Base-by-base conservation (phyloP, 1,139 yeast genomes). In the Pichia terricola region DNA sequence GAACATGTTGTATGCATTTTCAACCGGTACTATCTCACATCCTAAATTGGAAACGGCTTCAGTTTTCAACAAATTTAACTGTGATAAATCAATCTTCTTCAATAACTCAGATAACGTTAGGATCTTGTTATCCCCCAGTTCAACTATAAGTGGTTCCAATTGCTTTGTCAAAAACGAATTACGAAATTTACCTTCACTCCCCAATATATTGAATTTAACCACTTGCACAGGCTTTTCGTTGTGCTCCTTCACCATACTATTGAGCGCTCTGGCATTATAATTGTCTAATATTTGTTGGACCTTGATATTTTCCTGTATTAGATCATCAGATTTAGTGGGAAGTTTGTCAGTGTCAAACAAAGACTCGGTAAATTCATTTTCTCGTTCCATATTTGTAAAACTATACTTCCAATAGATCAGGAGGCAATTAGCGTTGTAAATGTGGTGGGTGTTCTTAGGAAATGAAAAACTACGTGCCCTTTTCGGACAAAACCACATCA, bases 111-210 rank as follows among this genome's bases (percentile, higher is more conserved):
- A 56, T 32, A 78, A 58, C 4, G 73, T 47, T 25, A 47, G 37
- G 8, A 32, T 26, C 26, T 32, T 37, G 32, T 44, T 42, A 36
- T 45, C 40, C 31, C 44, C 42, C 7, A 45, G n/a, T 25, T 44
- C 39, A 4, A 39, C 28, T 28, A 79, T 62, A 41, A 83, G 60
- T 1, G 86, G 84, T 26, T 60, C 59, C 35, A 84, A 62, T 53
- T 83, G 91, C 4, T 66, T 58, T 28, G 64, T 60, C 6, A 83
- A 58, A 53, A 83, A 80, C 0, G 65, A 42, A 42, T 71, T 69
- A 34, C 89, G 65, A 51, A 72, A 75, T 25, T 64, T 64, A 5
- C 43, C 43, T 41, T 70, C 70, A 10, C 75, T 70, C 36, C 83
- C 83, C 38, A 73, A 66, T 5, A 81, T 66, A 50, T 76, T 77